Conservation (phyloP, 129 eudicot genomes). For the Flaveria bidentis region DNA sequence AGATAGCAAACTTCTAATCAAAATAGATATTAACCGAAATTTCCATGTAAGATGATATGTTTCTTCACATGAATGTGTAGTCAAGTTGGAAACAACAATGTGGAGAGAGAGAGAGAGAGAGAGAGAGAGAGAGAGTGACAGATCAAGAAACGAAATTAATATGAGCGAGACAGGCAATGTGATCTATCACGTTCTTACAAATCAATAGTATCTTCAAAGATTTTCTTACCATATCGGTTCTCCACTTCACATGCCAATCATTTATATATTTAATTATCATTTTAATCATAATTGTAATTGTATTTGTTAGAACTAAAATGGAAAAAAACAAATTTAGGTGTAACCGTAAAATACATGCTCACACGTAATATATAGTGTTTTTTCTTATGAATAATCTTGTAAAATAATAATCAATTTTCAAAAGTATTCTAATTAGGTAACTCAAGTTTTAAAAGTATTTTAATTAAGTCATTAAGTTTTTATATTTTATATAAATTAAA, state of each 20-base stretch:
- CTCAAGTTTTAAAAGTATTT: no score
- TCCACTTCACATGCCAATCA: constrained; percentile 31
- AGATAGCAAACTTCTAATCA: neutral
- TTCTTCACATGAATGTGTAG: constrained; percentile 8
- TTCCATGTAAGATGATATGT: neutral
- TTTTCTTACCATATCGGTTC: constrained; percentile 14
- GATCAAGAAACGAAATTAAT: neutral
- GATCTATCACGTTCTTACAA: constrained; percentile 16
- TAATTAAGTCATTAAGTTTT: no score
- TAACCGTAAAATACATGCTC: neutral
- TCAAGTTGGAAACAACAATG: constrained; percentile 27
- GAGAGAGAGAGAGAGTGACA: neutral
- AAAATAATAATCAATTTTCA: no score
- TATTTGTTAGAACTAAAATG: neutral
- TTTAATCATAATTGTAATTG: neutral
- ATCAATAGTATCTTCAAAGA: neutral
- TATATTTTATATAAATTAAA: no score
- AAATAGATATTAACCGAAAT: neutral
- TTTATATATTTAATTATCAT: neutral
- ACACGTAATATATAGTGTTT: no score
- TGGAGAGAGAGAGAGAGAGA: neutral
- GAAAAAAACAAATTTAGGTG: neutral
- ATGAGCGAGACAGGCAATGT: constrained; percentile 15
- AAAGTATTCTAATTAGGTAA: no score
- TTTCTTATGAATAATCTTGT: neutral